These are phyloP conservation scores for Rusavskia elegans DNA, from an alignment of 495 filamentous ascomycete genomes.

Conservation along the genomic window DNA sequence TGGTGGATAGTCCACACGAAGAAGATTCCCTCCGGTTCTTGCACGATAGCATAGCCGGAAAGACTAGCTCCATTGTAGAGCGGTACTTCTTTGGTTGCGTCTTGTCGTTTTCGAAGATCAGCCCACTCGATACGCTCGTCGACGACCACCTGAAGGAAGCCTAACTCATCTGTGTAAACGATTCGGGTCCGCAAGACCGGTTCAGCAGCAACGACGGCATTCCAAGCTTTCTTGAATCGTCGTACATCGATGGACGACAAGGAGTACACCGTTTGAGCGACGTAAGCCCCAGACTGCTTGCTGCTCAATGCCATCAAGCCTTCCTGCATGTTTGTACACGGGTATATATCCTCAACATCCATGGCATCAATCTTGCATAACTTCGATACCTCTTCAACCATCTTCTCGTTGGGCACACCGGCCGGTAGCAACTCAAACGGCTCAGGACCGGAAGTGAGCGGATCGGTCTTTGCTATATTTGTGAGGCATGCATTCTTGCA, in stretches of 20 bases:
- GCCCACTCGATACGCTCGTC: constrained; percentile 11
- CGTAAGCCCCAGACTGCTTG: constrained; percentile 24
- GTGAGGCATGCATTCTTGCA: constrained; percentile 18
- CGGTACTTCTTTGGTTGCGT: not conserved
- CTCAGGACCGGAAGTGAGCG: not conserved
- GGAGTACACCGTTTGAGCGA: constrained; percentile 23
- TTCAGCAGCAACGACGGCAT: constrained; percentile 15
- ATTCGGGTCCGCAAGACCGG: constrained; percentile 27
- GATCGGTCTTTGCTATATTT: not conserved
- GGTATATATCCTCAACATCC: constrained; percentile 34
- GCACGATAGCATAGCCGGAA: constrained; percentile 36
- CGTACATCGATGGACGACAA: constrained; percentile 27
- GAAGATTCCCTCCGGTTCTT: constrained; percentile 17
- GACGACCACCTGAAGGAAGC: constrained; percentile 35
- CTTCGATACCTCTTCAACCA: constrained; percentile 6
- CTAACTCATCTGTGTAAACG: constrained; percentile 22
- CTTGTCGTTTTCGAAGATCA: not conserved
- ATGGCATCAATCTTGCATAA: constrained; percentile 11
- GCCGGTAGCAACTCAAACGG: constrained; percentile 7
- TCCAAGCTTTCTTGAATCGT: constrained; percentile 32
- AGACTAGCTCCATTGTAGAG: constrained; percentile 27
- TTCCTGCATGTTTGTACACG: constrained; percentile 39
- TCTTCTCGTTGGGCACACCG: not conserved
- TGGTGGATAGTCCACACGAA: constrained; percentile 53
- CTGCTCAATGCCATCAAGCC: constrained; percentile 30